These are phyloP conservation scores for Chlamydomonas incerta DNA, from an alignment of 139 green algal genomes.

Conservation along the genomic window DNA sequence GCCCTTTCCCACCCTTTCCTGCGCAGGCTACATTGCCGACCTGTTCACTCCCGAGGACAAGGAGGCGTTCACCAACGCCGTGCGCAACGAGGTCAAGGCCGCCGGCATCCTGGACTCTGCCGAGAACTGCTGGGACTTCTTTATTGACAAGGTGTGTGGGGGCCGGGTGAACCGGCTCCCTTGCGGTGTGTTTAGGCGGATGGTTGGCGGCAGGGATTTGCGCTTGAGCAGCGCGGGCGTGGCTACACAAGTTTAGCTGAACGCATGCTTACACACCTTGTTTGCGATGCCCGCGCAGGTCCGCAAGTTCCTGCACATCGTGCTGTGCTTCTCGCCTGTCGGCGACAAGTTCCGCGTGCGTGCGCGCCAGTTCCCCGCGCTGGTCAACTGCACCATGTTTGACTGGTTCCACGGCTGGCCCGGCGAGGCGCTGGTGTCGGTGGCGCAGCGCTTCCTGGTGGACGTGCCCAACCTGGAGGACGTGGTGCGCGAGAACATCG, in stretches of 20 bases:
- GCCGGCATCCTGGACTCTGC: constrained; percentile 84
- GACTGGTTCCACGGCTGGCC: constrained; percentile 91
- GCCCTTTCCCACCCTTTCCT: too few relatives aligned
- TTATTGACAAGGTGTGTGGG: constrained; percentile 84
- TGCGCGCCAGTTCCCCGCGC: constrained; percentile 89
- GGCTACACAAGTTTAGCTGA: too few relatives aligned
- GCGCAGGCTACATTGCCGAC: constrained; percentile 72
- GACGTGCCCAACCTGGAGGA: constrained; percentile 79
- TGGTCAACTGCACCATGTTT: constrained; percentile 86
- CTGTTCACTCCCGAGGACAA: constrained; percentile 87
- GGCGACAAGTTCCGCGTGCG: constrained; percentile 91
- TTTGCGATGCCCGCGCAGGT: too few relatives aligned
- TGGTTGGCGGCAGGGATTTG: too few relatives aligned
- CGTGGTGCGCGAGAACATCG: constrained; percentile 76
- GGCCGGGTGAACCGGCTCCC: too few relatives aligned
- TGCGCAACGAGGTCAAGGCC: constrained; percentile 89
- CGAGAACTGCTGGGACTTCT: constrained; percentile 91
- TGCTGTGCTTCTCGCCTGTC: constrained; percentile 93
- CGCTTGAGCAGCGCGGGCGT: too few relatives aligned
- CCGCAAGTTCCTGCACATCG: constrained; percentile 87
- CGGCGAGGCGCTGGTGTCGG: constrained; percentile 83
- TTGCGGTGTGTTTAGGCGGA: too few relatives aligned
- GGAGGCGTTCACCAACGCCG: constrained; percentile 84
- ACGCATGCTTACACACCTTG: too few relatives aligned
- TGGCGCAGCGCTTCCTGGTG: constrained; percentile 83